These are phyloP conservation scores for Vanrija pseudolonga DNA, from an alignment of 1,284 basidiomycete species.

Conservation along the genomic window DNA sequence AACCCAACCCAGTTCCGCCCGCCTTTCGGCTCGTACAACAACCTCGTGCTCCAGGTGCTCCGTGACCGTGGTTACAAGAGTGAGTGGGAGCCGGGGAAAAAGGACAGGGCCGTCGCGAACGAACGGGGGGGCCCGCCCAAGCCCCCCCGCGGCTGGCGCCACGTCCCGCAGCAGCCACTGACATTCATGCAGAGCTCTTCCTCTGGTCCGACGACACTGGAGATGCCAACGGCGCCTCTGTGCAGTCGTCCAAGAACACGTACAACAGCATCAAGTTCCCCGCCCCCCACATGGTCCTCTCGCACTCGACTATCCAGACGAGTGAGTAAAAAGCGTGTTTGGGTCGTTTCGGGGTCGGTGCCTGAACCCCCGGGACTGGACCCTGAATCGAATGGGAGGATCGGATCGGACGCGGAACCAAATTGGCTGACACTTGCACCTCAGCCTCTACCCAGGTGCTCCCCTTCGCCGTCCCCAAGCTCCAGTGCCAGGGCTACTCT, in stretches of 20 bases:
- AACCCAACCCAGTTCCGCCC: conserved; percentile 35
- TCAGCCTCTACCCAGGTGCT: conserved; percentile 30
- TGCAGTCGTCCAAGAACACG: conserved; percentile 25
- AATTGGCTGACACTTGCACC: too few species aligned
- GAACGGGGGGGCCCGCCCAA: too few species aligned
- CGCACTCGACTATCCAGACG: conserved; percentile 32
- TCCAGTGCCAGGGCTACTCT: conserved; percentile 38
- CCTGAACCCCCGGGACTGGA: too few species aligned
- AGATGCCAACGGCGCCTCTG: conserved; percentile 34
- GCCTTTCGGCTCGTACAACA: conserved; percentile 56
- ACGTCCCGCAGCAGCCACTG: not conserved
- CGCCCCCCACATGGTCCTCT: conserved; percentile 36
- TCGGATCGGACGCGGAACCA: too few species aligned
- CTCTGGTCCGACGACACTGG: conserved; percentile 45
- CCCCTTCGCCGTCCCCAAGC: conserved; percentile 33
- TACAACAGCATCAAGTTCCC: conserved; percentile 32
- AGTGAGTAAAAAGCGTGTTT: conserved; percentile 16
- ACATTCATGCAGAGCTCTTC: conserved; percentile 33
- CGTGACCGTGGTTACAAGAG: conserved; percentile 49
- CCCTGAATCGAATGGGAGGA: too few species aligned
- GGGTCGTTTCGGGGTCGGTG: not conserved
- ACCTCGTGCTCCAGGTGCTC: conserved; percentile 53
- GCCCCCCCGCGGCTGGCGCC: not conserved
- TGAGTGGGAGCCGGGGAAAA: conserved; percentile 14
- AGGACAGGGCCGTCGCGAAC: too few species aligned